Evolutionary conservation across 306 rosid genomes (phyloP), one percentile per base, ranked within the genome.

Genomic region (Begonia loranthoides): DNA sequence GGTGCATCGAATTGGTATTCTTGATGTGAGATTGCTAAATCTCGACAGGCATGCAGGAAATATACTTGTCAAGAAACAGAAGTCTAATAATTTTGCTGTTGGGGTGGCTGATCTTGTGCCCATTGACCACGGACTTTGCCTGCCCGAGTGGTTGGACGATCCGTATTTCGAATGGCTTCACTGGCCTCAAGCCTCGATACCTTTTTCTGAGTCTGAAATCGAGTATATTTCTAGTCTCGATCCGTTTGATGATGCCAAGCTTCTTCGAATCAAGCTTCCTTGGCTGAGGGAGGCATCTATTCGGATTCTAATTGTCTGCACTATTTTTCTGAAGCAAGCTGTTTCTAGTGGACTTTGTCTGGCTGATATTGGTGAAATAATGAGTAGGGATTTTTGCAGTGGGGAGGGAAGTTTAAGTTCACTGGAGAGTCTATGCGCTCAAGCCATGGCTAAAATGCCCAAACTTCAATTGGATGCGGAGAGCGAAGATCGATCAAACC

Each of bases 161-260:
- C 97, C 95, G 12, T 89, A 89, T 63, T 89, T 85, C 21, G 97
- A 89, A 65, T 85, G 97, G 97, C 67, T 89, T 63, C 97, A 89
- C 54, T 89, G 95, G 97, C 90, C 95, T 55, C 97, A 89, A 61
- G 93, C 97, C 41, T 79, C 78, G 0, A 50, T 72, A 62, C 87
- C 95, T 21, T 89, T 89, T 67, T 85, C 90, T 3, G 81, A 79
- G 41, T 71, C 61, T 4, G 95, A 84, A 53, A 51, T 73, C 5
- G 90, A 86, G 40, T 89, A 85, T 56, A 76, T 89, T 43, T 78
- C 79, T 34, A 70, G 71, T 41, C 95, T 89, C 1, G 90, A 89
- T 15, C 95, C 95, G 2, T 74, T 80, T 33, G 67, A 75, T 66
- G 95, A 89, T 50, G 95, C 90, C 3, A 75, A 89, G 45, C 64